These are phyloP conservation scores for Monilinia laxa DNA, from an alignment of 2,329 filamentous ascomycete genomes.

Conservation along the genomic window DNA sequence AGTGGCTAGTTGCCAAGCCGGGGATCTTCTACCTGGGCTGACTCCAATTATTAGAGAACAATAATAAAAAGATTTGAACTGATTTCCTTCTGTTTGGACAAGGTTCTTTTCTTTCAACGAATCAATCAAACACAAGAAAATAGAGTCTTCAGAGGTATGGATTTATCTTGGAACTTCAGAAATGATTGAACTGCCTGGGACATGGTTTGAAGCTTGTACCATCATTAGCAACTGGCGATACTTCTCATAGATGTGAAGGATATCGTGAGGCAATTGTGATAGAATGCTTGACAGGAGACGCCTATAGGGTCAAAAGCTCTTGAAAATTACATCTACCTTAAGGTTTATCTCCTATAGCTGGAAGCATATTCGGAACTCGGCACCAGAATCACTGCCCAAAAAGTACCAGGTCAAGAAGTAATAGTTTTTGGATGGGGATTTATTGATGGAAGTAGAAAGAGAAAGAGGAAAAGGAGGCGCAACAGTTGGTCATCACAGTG, in stretches of 20 bases:
- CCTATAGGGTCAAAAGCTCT: too few species aligned
- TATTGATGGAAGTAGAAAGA: too few species aligned
- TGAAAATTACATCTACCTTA: too few species aligned
- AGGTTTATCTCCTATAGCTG: too few species aligned
- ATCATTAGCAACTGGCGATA: too few species aligned
- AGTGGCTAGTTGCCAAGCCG: neutral
- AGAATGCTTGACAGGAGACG: too few species aligned
- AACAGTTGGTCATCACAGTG: too few species aligned
- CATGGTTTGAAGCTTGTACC: neutral
- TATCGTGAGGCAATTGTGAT: too few species aligned
- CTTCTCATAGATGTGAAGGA: too few species aligned
- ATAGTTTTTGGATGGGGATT: too few species aligned
- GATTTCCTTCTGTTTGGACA: neutral
- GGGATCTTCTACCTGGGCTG: neutral
- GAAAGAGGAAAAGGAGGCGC: neutral
- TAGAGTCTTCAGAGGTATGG: neutral
- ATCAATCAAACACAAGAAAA: neutral
- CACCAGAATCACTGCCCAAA: neutral
- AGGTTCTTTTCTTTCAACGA: neutral
- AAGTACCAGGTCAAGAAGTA: neutral
- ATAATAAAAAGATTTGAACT: neutral
- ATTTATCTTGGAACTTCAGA: neutral
- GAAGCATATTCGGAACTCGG: too few species aligned
- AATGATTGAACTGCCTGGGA: neutral
- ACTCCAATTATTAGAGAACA: neutral